Base-by-base conservation (phyloP, 805 yeast genomes). In the Teunomyces pallodes region DNA sequence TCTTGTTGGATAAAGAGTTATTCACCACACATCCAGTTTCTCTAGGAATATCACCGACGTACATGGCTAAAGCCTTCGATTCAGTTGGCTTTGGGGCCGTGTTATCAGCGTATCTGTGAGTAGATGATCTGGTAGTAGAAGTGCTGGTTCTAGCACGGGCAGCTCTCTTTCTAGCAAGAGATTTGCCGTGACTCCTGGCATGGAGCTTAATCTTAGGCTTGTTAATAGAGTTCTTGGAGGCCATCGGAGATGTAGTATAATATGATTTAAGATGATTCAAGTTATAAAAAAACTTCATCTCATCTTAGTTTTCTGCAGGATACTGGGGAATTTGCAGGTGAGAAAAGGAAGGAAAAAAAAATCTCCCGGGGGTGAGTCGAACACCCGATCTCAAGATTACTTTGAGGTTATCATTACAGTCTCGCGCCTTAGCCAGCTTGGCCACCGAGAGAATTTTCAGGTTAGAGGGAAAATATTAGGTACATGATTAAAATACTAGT, bases 191-290 rank as follows among this genome's bases (percentile, higher is more conserved):
- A 45, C 75, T 74, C 50, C 75, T 74, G 46, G 81, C 70, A 53
- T 67, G 71, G 33, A 81, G 66, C 52, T 79, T 77, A 56, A 78
- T 80, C 64, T 84, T 85, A 42, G 94, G 96, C 67, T 84, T 87
- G 67, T 90, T 90, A 55, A 89, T 76, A 39, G 90, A 81, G 74
- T 87, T 89, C 69, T 79, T 86, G 13, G 90, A 84, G 30, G 96
- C 94, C 96, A 88, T 88, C 16, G 39, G 54, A 36, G 35, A 38
- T 30, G 24, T 36, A 33, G 43, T 41, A 36, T 12, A 35, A 12
- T n/a, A n/a, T 20, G 16, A n/a, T 29, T 42, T 16, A 27, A 26
- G 13, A 28, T 40, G 33, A 49, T 41, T 54, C 44, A 40, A 54
- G 44, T 43, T 45, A 43, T 47, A 45, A 30, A 36, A 48, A 42